These are phyloP conservation scores for Tylopilus vinaceipallidus DNA, from an alignment of 768 basidiomycete genomes.

Conservation along the genomic window DNA sequence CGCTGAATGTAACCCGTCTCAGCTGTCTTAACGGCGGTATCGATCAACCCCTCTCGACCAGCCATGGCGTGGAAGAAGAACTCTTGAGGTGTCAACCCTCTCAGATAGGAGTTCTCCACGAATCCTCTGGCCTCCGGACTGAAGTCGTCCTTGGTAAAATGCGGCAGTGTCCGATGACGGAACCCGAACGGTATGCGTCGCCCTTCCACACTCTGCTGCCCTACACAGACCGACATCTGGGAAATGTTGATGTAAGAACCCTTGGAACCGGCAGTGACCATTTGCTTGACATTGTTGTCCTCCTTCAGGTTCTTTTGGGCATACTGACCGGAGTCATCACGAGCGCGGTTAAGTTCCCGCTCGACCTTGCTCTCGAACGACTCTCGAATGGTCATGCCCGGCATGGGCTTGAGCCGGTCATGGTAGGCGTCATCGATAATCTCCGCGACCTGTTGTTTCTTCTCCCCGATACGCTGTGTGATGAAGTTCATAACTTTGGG, in stretches of 20 bases:
- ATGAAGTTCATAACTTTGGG: constrained; percentile 84
- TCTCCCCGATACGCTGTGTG: constrained; percentile 74
- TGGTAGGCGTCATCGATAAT: constrained; percentile 83
- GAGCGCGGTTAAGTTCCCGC: constrained; percentile 87
- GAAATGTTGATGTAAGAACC: constrained; percentile 99
- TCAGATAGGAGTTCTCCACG: constrained; percentile 97
- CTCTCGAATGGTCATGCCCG: constrained; percentile 99
- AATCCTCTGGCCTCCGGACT: constrained; percentile 97
- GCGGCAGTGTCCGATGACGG: constrained; percentile 92
- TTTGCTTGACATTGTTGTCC: constrained; percentile 99
- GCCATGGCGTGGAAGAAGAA: constrained; percentile 99
- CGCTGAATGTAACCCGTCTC: constrained; percentile 99
- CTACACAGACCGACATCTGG: constrained; percentile 99
- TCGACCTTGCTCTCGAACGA: constrained; percentile 95
- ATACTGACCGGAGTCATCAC: constrained; percentile 92
- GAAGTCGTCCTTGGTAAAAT: constrained; percentile 98
- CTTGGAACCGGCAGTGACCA: constrained; percentile 99
- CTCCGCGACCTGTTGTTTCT: constrained; percentile 74
- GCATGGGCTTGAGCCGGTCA: constrained; percentile 83
- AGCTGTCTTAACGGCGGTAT: constrained; percentile 99
- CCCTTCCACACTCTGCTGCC: constrained; percentile 97
- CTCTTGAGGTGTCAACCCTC: constrained; percentile 95
- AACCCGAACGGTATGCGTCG: constrained; percentile 98
- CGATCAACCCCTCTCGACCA: constrained; percentile 97
- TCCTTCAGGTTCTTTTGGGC: constrained; percentile 98